Base-by-base conservation (phyloP, 192 early-diverging fungal genomes). In the Spizellomyces punctatus region DNA sequence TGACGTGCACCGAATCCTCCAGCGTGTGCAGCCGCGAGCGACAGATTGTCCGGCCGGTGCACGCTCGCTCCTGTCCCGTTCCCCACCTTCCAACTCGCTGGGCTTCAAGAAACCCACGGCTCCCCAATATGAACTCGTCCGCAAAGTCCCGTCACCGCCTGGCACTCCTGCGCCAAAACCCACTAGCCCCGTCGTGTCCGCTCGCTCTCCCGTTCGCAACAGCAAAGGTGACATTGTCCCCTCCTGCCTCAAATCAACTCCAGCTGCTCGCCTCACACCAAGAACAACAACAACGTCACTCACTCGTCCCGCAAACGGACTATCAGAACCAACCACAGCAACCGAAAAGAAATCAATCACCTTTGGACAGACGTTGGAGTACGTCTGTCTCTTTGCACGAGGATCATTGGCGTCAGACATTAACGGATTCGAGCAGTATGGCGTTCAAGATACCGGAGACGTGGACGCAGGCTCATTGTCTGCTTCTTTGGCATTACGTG, bases 401-500 rank as follows among this genome's bases (percentile, higher is more conserved):
- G 61, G 54, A 3, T 48, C 74, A 14, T 41, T 46, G 10, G 61
- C 64, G 5, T 49, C 61, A 21, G 58, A 59, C 46, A 70, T 78
- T 41, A 54, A 43, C n/a, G 62, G 46, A 44, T 54, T 22, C n/a
- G 72, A 74, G 55, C 27, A 55, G 48, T 60, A 75, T 22, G 64
- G 47, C 8, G 67, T 78, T 8, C 10, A 54, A 22, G 78, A 79
- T 43, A 69, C 54, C 8, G 74, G 73, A 17, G 74, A 79, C 57
- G 56, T 67, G 9, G 58, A 72, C 36, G 41, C 61, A n/a, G 46
- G 58, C 36, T 65, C 73, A 4, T 49, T 74, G 6, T 67, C 64
- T 6, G 57, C 73, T 5, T 22, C 69, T 8, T 60, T 76, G 6
- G 56, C 64, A 10, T 36, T 72, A 22, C 54, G 44, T 21, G 63